Conservation (phyloP, 345 rosid species). For the Bretschneidera sinensis region DNA sequence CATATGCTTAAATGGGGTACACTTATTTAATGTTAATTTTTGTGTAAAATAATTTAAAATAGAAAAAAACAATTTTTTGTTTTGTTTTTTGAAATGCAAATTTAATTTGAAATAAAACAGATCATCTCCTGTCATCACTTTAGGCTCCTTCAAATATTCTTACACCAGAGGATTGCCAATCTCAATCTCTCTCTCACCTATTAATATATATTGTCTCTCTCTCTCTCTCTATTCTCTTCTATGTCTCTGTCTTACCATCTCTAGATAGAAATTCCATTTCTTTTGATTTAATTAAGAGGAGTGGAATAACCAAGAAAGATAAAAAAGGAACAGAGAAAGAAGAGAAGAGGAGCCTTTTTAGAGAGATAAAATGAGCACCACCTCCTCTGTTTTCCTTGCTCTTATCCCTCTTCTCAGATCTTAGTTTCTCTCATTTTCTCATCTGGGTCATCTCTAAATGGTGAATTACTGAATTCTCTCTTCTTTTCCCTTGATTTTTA, state of each 20-base stretch:
- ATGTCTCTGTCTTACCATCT: conserved; percentile 31
- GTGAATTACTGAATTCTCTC: conserved; percentile 37
- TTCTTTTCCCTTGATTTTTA: conserved; percentile 32
- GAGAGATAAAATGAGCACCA: conserved; percentile 40
- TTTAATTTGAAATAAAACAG: conserved; percentile 13
- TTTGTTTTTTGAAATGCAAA: background rate
- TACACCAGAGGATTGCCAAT: conserved; percentile 48
- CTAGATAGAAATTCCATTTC: conserved; percentile 47
- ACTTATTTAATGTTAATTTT: background rate
- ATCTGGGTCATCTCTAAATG: conserved; percentile 59
- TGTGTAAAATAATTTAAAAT: background rate
- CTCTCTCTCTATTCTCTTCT: no score
- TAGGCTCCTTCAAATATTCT: conserved; percentile 64
- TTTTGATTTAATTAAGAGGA: conserved; percentile 50
- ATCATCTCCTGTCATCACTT: conserved; percentile 40
- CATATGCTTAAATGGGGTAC: conserved; percentile 2
- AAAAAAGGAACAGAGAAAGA: conserved; percentile 28
- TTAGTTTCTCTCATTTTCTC: conserved; percentile 55
- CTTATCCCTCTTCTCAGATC: conserved; percentile 62
- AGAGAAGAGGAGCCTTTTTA: conserved; percentile 23
- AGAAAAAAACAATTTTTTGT: background rate
- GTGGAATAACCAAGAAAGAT: conserved; percentile 53
- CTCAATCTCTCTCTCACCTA: conserved; percentile 15
- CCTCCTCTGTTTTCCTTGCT: conserved; percentile 55
- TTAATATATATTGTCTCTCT: conserved; percentile 18